These are phyloP conservation scores for Tilletia walkeri DNA, from an alignment of 1,284 basidiomycete genomes.

Conservation along the genomic window DNA sequence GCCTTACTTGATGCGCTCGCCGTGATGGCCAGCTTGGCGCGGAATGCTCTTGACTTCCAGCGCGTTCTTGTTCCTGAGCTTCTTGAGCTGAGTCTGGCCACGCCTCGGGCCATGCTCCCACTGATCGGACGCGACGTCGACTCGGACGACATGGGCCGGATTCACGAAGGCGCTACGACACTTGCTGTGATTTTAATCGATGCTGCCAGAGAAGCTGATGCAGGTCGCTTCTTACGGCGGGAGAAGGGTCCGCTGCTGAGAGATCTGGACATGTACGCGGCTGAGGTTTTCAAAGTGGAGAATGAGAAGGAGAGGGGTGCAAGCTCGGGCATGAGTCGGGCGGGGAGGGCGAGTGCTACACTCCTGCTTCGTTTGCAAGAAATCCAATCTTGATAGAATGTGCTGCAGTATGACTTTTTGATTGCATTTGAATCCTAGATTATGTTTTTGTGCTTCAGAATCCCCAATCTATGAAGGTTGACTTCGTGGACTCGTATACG, in stretches of 20 bases:
- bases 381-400: not conserved
- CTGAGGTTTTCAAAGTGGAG: constrained; percentile 16
- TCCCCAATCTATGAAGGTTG: constrained; percentile 11
- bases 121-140: constrained; percentile 45
- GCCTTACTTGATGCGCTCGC: constrained; percentile 74
- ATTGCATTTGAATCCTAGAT: not conserved
- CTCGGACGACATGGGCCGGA: constrained; percentile 63
- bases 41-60: constrained; percentile 75
- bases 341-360: constrained; percentile 20
- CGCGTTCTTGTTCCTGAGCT: constrained; percentile 74
- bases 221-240: constrained; percentile 70
- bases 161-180: constrained; percentile 73
- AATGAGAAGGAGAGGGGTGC: not conserved
- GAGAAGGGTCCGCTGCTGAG: constrained; percentile 72
- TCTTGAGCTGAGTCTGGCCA: constrained; percentile 75
- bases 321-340: constrained; percentile 13
- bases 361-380: constrained; percentile 18
- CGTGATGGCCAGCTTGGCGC: constrained; percentile 76
- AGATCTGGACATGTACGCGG: constrained; percentile 78
- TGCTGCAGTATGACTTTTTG: not conserved
- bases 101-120: constrained; percentile 58
- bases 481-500: constrained; percentile 13
- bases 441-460: not conserved
- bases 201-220: constrained; percentile 71
- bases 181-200: constrained; percentile 75